Percentiles rank a stretch among this genome's conserved stretches.
phyloP scores from a whole-genome alignment of 305 asterid genomes.

The Stenogyne calaminthoides region DNA sequence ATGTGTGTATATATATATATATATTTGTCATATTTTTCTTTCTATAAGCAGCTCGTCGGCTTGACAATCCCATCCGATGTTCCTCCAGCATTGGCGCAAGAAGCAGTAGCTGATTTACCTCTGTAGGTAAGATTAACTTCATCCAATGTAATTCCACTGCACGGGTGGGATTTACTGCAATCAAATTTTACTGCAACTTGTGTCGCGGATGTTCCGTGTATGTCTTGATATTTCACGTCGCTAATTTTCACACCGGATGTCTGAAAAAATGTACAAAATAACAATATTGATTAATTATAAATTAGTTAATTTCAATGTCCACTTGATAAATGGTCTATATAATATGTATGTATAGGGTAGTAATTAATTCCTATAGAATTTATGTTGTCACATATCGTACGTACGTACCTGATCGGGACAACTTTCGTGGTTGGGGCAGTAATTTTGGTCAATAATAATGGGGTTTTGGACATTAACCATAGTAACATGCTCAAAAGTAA shows the following conservation, averaged over 20 bases:
- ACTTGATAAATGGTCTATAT: too few relatives aligned
- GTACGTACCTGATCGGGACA: slow-evolving; percentile 51
- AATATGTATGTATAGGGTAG: neutral
- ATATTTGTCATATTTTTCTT: neutral
- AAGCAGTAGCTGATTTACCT: slow-evolving; percentile 43
- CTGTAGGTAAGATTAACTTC: slow-evolving; percentile 42
- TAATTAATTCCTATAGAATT: neutral
- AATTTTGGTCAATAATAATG: slow-evolving; percentile 61
- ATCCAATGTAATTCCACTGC: slow-evolving; percentile 51
- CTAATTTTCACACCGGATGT: slow-evolving; percentile 60
- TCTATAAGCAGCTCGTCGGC: slow-evolving; percentile 44
- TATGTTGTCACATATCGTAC: neutral
- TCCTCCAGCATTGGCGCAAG: slow-evolving; percentile 56
- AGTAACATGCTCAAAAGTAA: slow-evolving; percentile 47
- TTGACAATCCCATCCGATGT: slow-evolving; percentile 37
- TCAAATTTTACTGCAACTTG: slow-evolving; percentile 56
- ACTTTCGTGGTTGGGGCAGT: slow-evolving; percentile 50
- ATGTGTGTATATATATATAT: neutral
- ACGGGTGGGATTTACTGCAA: slow-evolving; percentile 51
- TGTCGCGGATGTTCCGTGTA: slow-evolving; percentile 61
- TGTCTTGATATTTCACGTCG: slow-evolving; percentile 46
- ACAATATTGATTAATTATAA: neutral
- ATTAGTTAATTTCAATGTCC: neutral
- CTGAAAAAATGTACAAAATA: slow-evolving; percentile 19
- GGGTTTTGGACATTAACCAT: slow-evolving; percentile 57